Evolutionary conservation across 208 protist genomes (phyloP), one percentile per base, ranked within the genome.

Genomic region (Phytomonas sp.): DNA sequence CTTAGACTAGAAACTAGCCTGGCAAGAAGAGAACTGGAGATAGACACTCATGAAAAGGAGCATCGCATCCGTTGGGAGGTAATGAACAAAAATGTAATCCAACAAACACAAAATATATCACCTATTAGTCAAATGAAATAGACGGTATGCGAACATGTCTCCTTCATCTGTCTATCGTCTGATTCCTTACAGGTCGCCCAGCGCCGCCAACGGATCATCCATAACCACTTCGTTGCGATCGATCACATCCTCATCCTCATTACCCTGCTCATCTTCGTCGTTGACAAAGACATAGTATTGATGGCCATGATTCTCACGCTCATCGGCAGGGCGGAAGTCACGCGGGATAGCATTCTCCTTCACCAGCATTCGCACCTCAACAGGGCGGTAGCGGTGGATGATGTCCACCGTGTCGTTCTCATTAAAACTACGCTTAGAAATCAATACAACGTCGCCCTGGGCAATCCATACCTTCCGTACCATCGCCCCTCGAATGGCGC

Each of bases 381-480:
- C 79, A 0, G 84, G 82, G 23, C 40, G 79, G 76, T 84, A 95
- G 60, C 84, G 83, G 60, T 93, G 83, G 59, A 95, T 92, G n/a
- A 95, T 77, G 43, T 95, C 90, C 4, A 93, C 85, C n/a, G 85
- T 62, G 62, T 88, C 87, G 73, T 92, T 91, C 68, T 71, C 72
- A 71, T 92, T 90, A 71, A 95, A 95, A 20, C 84, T 80, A 28
- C 87, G 90, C 74, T 87, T 88, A 9, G 85, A 73, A 46, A 92
- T 82, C 30, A 95, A 76, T 20, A 95, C 90, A 8, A 95, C 87
- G 68, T 95, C 87, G 23, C 87, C 87, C 28, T 80, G 73, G 34
- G 68, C 82, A 62, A 95, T 89, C 83, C 84, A 93, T 2, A 92
- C 83, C 74, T 93, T 92, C 43, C 87, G 87, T 64, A 91, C 90